Conservation (phyloP, 345 rosid genomes). For the Eutrema heterophyllum region DNA sequence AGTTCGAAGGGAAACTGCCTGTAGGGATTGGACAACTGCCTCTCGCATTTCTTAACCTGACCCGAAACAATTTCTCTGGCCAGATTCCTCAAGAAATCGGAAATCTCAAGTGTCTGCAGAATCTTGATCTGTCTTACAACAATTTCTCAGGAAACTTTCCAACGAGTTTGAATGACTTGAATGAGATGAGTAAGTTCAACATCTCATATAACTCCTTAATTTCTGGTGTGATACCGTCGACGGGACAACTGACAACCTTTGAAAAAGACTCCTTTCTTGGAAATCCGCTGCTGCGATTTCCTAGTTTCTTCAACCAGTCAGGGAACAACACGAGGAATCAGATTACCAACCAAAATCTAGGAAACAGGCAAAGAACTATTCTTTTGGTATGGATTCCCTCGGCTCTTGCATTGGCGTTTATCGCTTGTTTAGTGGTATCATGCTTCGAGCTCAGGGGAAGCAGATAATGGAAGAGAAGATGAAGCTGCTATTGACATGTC, state of each 20-base stretch:
- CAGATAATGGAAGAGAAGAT: too few relatives aligned
- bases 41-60: conserved; percentile 70
- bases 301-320: conserved; percentile 42
- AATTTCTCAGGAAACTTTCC: conserved; percentile 83
- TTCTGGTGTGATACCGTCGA: conserved; percentile 59
- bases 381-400: conserved; percentile 34
- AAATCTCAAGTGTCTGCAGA: conserved; percentile 55
- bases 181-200: conserved; percentile 71
- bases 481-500: too few relatives aligned
- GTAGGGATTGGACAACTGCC: conserved; percentile 51
- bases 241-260: conserved; percentile 75
- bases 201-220: conserved; percentile 75
- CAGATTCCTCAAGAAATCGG: conserved; percentile 67
- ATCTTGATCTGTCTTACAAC: conserved; percentile 79
- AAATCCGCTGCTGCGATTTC: conserved; percentile 56
- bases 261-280: conserved; percentile 75
- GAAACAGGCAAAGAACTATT: conserved; percentile 29
- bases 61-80: conserved; percentile 54
- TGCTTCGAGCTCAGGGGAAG: too few relatives aligned
- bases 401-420: conserved; percentile 34
- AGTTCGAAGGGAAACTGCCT: conserved; percentile 56
- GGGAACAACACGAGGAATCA: not conserved
- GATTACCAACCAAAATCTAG: not conserved
- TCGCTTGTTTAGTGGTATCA: conserved; percentile 45
- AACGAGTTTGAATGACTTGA: conserved; percentile 48